Base-by-base conservation (phyloP, 129 eudicot genomes). In the Pulicaria dysenterica region DNA sequence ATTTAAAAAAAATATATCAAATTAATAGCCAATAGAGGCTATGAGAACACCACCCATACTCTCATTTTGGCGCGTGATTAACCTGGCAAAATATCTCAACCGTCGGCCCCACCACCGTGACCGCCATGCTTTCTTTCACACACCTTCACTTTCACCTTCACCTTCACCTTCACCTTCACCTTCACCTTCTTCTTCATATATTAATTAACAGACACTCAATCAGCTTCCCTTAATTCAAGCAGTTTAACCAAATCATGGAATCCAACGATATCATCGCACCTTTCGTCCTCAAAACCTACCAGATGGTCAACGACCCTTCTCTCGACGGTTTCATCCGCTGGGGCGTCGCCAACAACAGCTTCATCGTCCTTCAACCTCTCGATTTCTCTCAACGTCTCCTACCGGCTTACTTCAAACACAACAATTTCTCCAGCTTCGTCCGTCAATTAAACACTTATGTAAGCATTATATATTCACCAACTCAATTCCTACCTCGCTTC, bases 371-470 rank as follows among this genome's bases (percentile, higher is more conserved):
- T 12, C 81, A 91, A n/a, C 93, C 96, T 14, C 56, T 86, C 24
- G 88, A 84, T 9, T 91, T 91, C 64, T 88, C 96, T 0, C 85
- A 80, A 38, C 62, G 76, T 40, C 67, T 91, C 19, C 58, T 91
- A 41, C 96, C 97, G n/a, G 70, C 77, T 3, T 88, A 71, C 54
- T 91, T 91, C 83, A 91, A 88, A 80, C 95, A 88, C 80, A 84
- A 77, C 61, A 88, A 84, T 72, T 88, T 88, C 83, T 88, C 95
- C 36, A 88, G 90, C 76, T 88, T 88, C 47, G 82, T 88, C 72
- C 91, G 91, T 43, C 95, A 91, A 67, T 88, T 91, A 79, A 91
- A 91, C 56, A 88, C 92, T 15, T 91, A 91, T 67, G 97, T 91
- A 71, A 66, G 94, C 54, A 24, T 24, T 24, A 24, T n/a, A n/a